Evolutionary conservation across 2,329 filamentous ascomycete species (phyloP), one percentile per base, ranked within the genome.

Genomic region (Aspergillus fumigatus): DNA sequence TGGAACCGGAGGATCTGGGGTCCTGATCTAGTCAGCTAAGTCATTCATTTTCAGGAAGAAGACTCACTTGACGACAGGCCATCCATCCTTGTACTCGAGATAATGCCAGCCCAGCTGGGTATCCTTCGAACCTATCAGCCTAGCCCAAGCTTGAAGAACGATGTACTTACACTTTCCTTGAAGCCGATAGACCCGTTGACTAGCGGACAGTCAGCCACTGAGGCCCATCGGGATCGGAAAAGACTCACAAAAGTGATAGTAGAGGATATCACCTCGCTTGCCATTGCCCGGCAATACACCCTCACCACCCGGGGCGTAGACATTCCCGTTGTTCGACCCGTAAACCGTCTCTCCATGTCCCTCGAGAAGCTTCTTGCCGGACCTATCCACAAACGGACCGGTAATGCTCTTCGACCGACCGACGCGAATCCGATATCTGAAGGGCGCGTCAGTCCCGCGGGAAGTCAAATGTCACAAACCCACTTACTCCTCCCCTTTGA

Each of bases 251-350:
- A 70, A 73, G 56, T 73, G 70, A 57, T 70, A 72, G 48, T 72
- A 73, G 3, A 73, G 62, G 49, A 72, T 60, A 61, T 73, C 71
- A 9, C 56, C 58, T 5, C 59, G 59, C 8, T 55, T 52, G 51
- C 65, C 27, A 9, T 29, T 62, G 23, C 59, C 65, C 8, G 58
- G 40, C 48, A 72, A 49, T 3, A 72, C 63, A 0, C 71, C 70
- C 41, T 65, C 25, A 4, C 71, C 71, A 45, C 71, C 71, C 52
- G 70, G 71, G 2, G 71, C 70, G 61, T 70, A 73, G 3, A 71
- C 66, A 8, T 59, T 47, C n/a, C 65, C 67, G 51, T 72, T 65
- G 53, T 73, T 73, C 1, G 70, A 71, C 3, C 52, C 68, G 54
- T 72, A 73, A 19, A 72, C 58, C 8, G 63, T 52, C n/a, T 62